A percentile compares a stretch with the other conserved stretches of the same genome.
Conservation (phyloP, 23 red algal genomes). For the Gracilaria domingensis region DNA sequence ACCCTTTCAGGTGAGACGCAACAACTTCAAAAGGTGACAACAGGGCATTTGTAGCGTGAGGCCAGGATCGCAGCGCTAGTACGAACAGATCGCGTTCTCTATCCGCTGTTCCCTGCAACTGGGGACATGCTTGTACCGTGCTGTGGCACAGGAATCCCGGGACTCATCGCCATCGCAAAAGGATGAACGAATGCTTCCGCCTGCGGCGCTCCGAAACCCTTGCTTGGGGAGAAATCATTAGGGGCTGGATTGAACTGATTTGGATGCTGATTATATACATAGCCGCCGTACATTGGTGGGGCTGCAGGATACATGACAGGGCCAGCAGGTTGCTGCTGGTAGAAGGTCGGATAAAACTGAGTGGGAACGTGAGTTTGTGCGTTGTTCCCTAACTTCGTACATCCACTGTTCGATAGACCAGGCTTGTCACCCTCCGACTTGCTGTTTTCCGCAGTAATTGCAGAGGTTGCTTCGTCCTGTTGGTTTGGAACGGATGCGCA, state of each 20-base stretch:
- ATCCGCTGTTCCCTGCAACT: neutral
- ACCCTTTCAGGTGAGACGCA: neutral
- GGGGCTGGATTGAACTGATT: constrained; percentile 19
- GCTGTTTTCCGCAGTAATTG: constrained; percentile 24
- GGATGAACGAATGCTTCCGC: constrained; percentile 13
- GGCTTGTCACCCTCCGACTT: constrained; percentile 2
- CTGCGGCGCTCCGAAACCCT: neutral
- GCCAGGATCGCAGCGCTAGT: neutral
- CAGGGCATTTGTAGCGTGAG: neutral
- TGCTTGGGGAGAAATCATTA: constrained; percentile 1
- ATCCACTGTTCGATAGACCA: neutral
- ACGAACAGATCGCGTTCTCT: neutral
- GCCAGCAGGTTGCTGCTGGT: constrained; percentile 2
- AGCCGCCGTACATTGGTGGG: constrained; percentile 12
- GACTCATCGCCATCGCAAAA: constrained; percentile 9
- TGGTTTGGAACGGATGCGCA: neutral
- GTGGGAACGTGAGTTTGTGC: neutral
- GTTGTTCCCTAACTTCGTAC: neutral
- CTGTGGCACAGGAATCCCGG: neutral
- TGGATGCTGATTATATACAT: constrained; percentile 32
- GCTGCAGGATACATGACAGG: constrained; percentile 24
- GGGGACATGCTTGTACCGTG: constrained; percentile 22
- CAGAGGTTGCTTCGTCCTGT: constrained; percentile 7
- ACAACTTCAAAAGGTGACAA: too few relatives aligned
- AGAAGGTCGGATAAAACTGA: constrained; percentile 23